Evolutionary conservation across 1,139 yeast species (phyloP).

Genomic region (Saccharomyces hybrid): DNA sequence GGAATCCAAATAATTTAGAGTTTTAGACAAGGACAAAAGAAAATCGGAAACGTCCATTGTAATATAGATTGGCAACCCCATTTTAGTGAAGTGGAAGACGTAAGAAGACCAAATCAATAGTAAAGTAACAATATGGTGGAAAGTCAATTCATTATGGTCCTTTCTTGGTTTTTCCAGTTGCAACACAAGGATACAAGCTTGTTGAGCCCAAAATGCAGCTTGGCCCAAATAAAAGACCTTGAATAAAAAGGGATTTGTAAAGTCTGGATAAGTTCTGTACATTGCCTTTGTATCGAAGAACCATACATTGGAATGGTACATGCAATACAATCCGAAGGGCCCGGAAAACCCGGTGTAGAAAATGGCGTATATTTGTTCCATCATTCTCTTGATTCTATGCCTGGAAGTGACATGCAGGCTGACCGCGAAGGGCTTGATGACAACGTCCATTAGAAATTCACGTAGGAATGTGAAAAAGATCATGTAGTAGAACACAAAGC

Average conservation of each 20-base stretch:
- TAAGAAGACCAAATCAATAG: slow-evolving; percentile 77
- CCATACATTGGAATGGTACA: slow-evolving; percentile 78
- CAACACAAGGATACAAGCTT: slow-evolving; percentile 65
- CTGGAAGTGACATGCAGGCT: slow-evolving; percentile 45
- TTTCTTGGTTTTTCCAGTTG: slow-evolving; percentile 89
- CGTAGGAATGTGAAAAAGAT: slow-evolving; percentile 79
- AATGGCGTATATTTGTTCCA: slow-evolving; percentile 83
- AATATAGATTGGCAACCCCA: slow-evolving; percentile 80
- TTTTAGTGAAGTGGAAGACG: slow-evolving; percentile 89
- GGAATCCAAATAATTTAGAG: slow-evolving; percentile 71
- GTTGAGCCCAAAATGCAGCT: slow-evolving; percentile 96
- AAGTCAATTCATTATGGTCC: slow-evolving; percentile 78
- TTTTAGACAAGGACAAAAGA: slow-evolving; percentile 73
- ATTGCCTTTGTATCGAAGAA: slow-evolving; percentile 73
- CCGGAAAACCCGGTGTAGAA: slow-evolving; percentile 72
- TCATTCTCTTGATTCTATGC: slow-evolving; percentile 63
- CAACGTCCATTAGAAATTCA: slow-evolving; percentile 77
- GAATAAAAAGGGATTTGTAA: slow-evolving; percentile 57
- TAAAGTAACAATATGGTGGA: slow-evolving; percentile 86
- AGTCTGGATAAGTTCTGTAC: slow-evolving; percentile 76
- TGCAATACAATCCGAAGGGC: slow-evolving; percentile 78
- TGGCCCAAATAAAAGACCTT: slow-evolving; percentile 79
- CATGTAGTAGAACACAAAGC: slow-evolving; percentile 70
- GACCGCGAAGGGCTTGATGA: slow-evolving; percentile 63
- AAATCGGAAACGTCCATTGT: slow-evolving; percentile 94